A percentile compares a stretch with the other conserved stretches of the same genome.
These are phyloP conservation scores for Bjerkandera adusta DNA, from an alignment of 1,284 basidiomycete species.

Conservation along the genomic window DNA sequence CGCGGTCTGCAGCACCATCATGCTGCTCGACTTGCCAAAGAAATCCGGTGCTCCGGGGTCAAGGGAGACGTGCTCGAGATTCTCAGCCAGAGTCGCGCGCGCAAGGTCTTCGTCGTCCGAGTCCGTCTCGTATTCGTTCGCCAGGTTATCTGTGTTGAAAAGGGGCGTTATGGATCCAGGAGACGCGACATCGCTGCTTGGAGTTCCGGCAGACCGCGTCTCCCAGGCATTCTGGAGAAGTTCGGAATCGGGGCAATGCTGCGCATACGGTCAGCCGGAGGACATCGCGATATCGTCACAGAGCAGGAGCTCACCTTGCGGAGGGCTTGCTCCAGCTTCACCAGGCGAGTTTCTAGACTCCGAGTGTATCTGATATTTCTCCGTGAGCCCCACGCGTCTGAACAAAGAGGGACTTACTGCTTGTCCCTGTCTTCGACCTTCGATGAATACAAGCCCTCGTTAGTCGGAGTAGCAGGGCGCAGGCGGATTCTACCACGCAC, in stretches of 20 bases:
- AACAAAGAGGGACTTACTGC: constrained; percentile 7
- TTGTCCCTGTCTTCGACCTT: constrained; percentile 6
- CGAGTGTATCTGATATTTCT: constrained; percentile 7
- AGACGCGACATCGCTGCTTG: no score
- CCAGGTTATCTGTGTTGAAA: not conserved
- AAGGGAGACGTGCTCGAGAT: constrained; percentile 7
- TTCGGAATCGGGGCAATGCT: no score
- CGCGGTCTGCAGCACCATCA: constrained; percentile 14
- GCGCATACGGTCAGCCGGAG: no score
- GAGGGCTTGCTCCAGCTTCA: constrained; percentile 15
- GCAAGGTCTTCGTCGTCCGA: constrained; percentile 13
- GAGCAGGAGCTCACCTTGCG: constrained; percentile 44
- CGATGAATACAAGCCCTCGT: no score
- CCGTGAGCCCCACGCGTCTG: no score
- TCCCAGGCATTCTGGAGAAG: no score
- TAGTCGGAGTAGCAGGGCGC: not conserved
- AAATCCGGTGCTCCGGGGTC: constrained; percentile 5
- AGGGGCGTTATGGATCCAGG: no score
- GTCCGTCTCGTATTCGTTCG: constrained; percentile 3
- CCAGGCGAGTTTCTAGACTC: constrained; percentile 10
- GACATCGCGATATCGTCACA: no score
- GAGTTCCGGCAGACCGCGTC: no score
- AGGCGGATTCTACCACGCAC: not conserved
- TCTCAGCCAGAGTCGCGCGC: constrained; percentile 3
- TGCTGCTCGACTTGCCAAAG: constrained; percentile 12